These are phyloP conservation scores for Tylopilus balloui DNA, from an alignment of 768 basidiomycete genomes.

Conservation along the genomic window DNA sequence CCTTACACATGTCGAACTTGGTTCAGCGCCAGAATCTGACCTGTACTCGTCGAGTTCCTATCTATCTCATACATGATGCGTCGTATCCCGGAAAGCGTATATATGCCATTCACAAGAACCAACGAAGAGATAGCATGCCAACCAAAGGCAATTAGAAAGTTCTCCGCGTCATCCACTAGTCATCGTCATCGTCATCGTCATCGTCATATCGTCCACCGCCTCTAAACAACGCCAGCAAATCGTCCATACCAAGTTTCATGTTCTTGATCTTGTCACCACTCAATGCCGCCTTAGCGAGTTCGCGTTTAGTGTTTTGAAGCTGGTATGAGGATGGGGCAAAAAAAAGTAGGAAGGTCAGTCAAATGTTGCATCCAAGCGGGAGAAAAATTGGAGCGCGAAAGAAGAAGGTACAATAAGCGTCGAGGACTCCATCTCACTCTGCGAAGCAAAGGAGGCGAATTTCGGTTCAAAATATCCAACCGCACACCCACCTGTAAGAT, in stretches of 20 bases:
- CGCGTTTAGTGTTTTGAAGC: constrained; percentile 92
- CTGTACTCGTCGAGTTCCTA: too few relatives aligned
- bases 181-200: constrained; percentile 39
- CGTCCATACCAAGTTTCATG: constrained; percentile 78
- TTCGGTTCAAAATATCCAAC: neutral
- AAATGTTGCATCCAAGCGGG: neutral
- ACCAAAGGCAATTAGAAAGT: too few relatives aligned
- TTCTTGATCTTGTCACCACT: constrained; percentile 87
- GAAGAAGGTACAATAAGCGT: neutral
- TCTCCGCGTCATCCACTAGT: neutral
- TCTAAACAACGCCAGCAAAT: constrained; percentile 77
- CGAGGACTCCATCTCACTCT: too few relatives aligned
- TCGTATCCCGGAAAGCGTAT: neutral
- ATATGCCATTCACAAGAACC: neutral
- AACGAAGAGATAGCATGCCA: neutral
- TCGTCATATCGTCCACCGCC: constrained; percentile 56
- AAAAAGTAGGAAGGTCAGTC: constrained; percentile 1
- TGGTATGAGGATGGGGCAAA: constrained; percentile 20
- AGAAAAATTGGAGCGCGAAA: neutral
- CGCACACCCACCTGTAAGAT: constrained; percentile 56
- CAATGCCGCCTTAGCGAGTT: constrained; percentile 76
- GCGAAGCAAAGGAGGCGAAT: neutral
- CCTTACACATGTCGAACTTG: too few relatives aligned
- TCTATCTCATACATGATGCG: neutral
- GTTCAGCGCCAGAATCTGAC: too few relatives aligned